Percentiles rank a stretch among this genome's conserved stretches.
phyloP scores from a whole-genome alignment of 257 asterid species.

The Rubia yunnanensis region DNA sequence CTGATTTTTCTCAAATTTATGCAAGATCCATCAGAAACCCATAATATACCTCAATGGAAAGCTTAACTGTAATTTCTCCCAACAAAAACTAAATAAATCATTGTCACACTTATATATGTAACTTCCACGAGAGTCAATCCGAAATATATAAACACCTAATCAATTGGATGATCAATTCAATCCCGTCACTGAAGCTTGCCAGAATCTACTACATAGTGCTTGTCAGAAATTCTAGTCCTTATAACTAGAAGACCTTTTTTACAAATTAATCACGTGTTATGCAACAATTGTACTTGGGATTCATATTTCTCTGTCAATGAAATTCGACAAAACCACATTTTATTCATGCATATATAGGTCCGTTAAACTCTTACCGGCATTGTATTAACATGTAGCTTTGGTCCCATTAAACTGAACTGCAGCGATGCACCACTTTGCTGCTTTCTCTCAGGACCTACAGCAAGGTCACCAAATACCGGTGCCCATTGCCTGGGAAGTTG shows the following conservation, averaged over 20 bases:
- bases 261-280: neutral
- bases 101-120: neutral
- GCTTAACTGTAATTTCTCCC: neutral
- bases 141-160: neutral
- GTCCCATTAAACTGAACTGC: constrained; percentile 80
- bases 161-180: neutral
- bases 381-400: constrained; percentile 64
- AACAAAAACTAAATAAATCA: neutral
- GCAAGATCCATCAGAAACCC: too few relatives aligned
- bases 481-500: constrained; percentile 84
- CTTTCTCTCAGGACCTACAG: constrained; percentile 65
- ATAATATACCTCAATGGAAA: too few relatives aligned
- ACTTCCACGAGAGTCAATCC: neutral
- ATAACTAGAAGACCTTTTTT: too few relatives aligned
- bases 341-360: neutral
- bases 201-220: neutral
- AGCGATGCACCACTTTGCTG: constrained; percentile 57
- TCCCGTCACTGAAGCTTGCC: neutral
- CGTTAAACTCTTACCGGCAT: constrained; percentile 33
- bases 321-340: neutral
- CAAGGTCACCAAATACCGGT: constrained; percentile 70
- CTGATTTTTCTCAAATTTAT: too few relatives aligned
- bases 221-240: neutral
- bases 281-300: neutral
- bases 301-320: neutral